Percentiles rank a stretch among this genome's conserved stretches.
These are phyloP conservation scores for Sordariomycetes sp. DNA, from an alignment of 2,329 filamentous ascomycete species.

Conservation along the genomic window DNA sequence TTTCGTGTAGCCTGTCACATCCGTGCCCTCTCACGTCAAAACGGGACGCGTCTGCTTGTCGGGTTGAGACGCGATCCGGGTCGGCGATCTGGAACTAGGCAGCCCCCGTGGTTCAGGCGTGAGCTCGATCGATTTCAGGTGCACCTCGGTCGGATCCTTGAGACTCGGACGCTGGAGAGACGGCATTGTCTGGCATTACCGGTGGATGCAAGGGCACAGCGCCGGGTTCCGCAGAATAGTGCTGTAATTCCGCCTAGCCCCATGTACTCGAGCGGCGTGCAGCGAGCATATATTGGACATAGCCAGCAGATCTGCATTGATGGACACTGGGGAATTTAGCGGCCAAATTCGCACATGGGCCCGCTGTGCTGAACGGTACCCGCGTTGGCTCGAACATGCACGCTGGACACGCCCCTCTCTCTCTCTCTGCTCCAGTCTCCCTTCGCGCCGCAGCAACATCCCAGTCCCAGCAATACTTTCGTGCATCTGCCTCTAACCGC, in stretches of 20 bases:
- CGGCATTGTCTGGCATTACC: too few relatives aligned
- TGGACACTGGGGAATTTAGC: not conserved
- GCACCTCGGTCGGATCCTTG: not conserved
- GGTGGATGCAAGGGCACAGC: too few relatives aligned
- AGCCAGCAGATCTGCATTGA: not conserved
- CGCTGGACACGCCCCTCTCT: not conserved
- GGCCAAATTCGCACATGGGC: not conserved
- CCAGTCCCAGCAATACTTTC: not conserved
- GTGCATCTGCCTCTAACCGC: slow-evolving; percentile 4
- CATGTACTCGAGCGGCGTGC: too few relatives aligned
- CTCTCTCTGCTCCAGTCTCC: not conserved
- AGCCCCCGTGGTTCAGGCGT: not conserved
- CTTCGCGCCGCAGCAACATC: not conserved
- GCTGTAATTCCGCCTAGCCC: not conserved
- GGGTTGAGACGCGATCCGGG: not conserved
- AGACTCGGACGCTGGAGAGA: too few relatives aligned
- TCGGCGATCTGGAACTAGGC: not conserved
- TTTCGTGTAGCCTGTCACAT: not conserved
- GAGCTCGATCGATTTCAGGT: too few relatives aligned
- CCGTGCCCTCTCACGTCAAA: not conserved
- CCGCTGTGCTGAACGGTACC: not conserved
- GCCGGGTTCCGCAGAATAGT: too few relatives aligned
- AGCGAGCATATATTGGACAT: too few relatives aligned
- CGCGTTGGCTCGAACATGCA: not conserved
- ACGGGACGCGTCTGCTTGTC: not conserved